A percentile compares a stretch with the other conserved stretches of the same genome.
These are phyloP conservation scores for Didymella arachidicola DNA, from an alignment of 2,329 filamentous ascomycete genomes.

Conservation along the genomic window DNA sequence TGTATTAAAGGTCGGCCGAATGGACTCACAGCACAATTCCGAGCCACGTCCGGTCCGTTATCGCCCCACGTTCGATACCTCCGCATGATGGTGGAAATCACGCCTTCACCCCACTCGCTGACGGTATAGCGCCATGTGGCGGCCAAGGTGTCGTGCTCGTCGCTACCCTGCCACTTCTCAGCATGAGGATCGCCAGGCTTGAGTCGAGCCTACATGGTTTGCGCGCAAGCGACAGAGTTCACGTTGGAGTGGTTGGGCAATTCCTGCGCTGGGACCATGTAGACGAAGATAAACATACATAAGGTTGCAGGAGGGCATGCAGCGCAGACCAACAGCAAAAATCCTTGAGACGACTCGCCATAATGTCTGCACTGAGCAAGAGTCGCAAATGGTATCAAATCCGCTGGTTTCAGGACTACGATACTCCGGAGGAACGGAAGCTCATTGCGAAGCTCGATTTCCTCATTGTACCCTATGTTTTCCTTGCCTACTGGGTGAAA, in stretches of 20 bases:
- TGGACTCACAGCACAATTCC: neutral
- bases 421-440: constrained; percentile 60
- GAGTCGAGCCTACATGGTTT: constrained; percentile 1
- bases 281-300: constrained; percentile 9
- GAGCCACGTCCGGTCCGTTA: constrained; percentile 17
- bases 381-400: constrained; percentile 39
- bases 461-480: constrained; percentile 61
- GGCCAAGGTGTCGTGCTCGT: constrained; percentile 26
- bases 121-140: constrained; percentile 34
- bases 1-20: constrained; percentile 18
- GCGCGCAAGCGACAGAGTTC: neutral
- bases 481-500: neutral
- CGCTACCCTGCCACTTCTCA: constrained; percentile 18
- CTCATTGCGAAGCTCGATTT: constrained; percentile 65
- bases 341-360: neutral
- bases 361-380: constrained; percentile 20
- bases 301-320: constrained; percentile 1
- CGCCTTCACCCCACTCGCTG: constrained; percentile 45
- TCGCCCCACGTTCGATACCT: constrained; percentile 17
- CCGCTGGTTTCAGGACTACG: constrained; percentile 48
- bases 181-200: neutral
- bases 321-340: neutral
- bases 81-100: constrained; percentile 31
- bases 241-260: neutral
- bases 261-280: neutral